These are phyloP conservation scores for Geotrichum candidum DNA, from an alignment of 1,139 yeast species.

Conservation along the genomic window DNA sequence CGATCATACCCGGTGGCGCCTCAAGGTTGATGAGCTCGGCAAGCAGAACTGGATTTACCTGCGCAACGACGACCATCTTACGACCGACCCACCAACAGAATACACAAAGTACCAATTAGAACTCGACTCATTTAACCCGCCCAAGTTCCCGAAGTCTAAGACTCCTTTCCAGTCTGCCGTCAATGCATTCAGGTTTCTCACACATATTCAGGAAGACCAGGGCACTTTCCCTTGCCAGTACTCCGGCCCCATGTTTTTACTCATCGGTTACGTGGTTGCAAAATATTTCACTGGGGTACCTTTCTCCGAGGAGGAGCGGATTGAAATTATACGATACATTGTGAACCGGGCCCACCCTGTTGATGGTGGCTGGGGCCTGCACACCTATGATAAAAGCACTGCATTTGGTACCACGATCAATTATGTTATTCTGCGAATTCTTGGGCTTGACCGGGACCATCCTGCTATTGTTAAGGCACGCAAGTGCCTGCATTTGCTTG, in stretches of 20 bases:
- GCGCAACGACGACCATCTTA: conserved; percentile 35
- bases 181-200: conserved; percentile 70
- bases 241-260: conserved; percentile 97
- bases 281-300: conserved; percentile 62
- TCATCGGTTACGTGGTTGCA: conserved; percentile 78
- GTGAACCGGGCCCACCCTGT: conserved; percentile 92
- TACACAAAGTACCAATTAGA: conserved; percentile 53
- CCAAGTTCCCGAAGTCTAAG: conserved; percentile 22
- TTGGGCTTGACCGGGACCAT: conserved; percentile 71
- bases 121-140: conserved; percentile 44
- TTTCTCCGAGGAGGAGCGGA: conserved; percentile 58
- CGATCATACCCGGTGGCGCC: conserved; percentile 70
- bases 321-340: conserved; percentile 74
- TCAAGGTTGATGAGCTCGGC: conserved; percentile 65
- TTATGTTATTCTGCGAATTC: conserved; percentile 67
- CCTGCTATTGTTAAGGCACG: conserved; percentile 79
- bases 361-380: conserved; percentile 99
- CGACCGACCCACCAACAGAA: conserved; percentile 29
- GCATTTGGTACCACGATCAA: conserved; percentile 91
- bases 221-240: conserved; percentile 91
- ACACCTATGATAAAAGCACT: conserved; percentile 84
- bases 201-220: conserved; percentile 60
- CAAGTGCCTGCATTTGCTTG: conserved; percentile 58
- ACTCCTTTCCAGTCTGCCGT: conserved; percentile 59
- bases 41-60: conserved; percentile 78